phyloP scores from a whole-genome alignment of 164 flowering plant species.

The Magnolia kwangsiensis region DNA sequence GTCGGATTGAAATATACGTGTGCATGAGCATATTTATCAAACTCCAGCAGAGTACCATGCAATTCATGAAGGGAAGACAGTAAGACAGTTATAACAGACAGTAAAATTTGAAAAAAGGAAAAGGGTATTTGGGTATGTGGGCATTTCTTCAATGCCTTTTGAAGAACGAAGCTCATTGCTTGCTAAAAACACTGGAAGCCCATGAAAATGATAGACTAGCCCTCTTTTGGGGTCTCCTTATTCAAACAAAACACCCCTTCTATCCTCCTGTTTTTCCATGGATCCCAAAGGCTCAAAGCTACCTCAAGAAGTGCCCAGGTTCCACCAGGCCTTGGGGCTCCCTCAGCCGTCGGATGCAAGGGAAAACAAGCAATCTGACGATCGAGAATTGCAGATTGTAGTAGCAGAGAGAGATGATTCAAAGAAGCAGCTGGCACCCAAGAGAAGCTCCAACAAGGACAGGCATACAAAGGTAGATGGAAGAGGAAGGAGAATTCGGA shows the following conservation, averaged over 20 bases:
- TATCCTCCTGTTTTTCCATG: conserved; percentile 28
- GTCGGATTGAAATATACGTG: no score
- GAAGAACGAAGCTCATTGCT: conserved; percentile 20
- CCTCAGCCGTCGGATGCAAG: conserved; percentile 34
- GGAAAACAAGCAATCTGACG: conserved; percentile 38
- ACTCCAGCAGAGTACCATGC: neutral
- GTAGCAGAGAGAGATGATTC: conserved; percentile 49
- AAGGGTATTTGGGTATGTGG: conserved; percentile 2
- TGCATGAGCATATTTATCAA: neutral
- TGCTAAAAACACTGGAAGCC: conserved; percentile 49
- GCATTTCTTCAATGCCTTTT: conserved; percentile 18
- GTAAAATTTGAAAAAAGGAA: conserved; percentile 6
- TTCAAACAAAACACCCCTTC: conserved; percentile 31
- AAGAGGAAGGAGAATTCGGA: conserved; percentile 76
- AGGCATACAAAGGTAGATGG: conserved; percentile 89
- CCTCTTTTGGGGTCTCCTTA: conserved; percentile 34
- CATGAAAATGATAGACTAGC: conserved; percentile 33
- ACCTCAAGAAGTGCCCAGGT: conserved; percentile 33
- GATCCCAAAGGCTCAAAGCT: conserved; percentile 63
- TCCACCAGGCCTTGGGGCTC: conserved; percentile 38
- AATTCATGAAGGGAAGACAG: neutral
- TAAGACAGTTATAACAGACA: conserved; percentile 9
- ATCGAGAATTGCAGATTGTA: conserved; percentile 64
- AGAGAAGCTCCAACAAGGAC: conserved; percentile 78
- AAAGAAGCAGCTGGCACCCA: conserved; percentile 70